phyloP scores from a whole-genome alignment of 192 early-diverging fungal genomes.

The Gaertneriomyces sp. region DNA sequence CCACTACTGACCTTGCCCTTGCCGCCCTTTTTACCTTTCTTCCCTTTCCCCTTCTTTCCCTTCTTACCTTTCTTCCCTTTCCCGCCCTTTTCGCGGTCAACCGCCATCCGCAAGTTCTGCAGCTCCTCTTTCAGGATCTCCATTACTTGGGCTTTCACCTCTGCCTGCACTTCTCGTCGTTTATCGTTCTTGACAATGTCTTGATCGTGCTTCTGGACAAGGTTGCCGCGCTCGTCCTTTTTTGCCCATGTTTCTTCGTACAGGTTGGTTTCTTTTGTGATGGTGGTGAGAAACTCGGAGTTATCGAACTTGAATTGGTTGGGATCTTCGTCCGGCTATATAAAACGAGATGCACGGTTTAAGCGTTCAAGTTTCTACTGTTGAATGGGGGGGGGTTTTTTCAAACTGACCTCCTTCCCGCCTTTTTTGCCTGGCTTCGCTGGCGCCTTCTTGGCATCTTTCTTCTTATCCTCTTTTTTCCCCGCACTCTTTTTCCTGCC shows the following conservation, averaged over 20 bases:
- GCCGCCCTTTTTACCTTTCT: constrained; percentile 44
- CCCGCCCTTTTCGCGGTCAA: constrained; percentile 49
- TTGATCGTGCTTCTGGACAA: constrained; percentile 61
- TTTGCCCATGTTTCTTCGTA: constrained; percentile 46
- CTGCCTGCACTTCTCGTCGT: constrained; percentile 55
- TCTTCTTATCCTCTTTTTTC: constrained; percentile 27
- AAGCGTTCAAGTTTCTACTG: neutral
- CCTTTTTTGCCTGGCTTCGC: constrained; percentile 37
- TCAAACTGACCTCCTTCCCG: constrained; percentile 14
- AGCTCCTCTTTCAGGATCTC: constrained; percentile 60
- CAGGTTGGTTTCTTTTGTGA: constrained; percentile 13
- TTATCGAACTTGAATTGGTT: constrained; percentile 48
- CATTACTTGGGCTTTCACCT: constrained; percentile 58
- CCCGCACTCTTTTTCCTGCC: constrained; percentile 28
- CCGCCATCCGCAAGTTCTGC: constrained; percentile 56
- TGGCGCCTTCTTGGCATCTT: constrained; percentile 29
- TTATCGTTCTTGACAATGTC: constrained; percentile 62
- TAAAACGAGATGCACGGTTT: neutral
- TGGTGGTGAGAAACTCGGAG: constrained; percentile 40
- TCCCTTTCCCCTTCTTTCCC: constrained; percentile 37
- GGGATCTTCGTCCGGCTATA: constrained; percentile 46
- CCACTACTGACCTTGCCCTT: constrained; percentile 44
- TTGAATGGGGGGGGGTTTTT: neutral
- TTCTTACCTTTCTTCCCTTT: constrained; percentile 55
- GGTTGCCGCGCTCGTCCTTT: constrained; percentile 60